Evolutionary conservation across 106 monocot genomes (phyloP).

Genomic region (Iris macrosiphon): DNA sequence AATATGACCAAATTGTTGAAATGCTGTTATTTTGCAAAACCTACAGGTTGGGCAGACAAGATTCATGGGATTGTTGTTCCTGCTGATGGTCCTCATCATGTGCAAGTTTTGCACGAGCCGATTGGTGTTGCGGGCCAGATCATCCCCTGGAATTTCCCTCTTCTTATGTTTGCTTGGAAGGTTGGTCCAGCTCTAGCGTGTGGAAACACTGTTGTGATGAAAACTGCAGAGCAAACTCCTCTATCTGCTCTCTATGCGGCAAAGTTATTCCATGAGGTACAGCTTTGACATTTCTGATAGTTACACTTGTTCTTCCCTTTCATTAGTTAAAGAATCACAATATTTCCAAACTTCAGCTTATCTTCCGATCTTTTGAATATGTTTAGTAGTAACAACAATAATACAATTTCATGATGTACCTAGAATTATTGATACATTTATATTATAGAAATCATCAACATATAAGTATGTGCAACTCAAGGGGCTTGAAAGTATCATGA

Average conservation of each 20-base stretch:
- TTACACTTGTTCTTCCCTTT: too few species aligned
- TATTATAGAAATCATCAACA: too few species aligned
- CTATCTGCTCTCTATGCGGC: constrained; percentile 62
- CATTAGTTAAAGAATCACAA: too few species aligned
- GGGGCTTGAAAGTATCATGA: too few species aligned
- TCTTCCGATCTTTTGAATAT: too few species aligned
- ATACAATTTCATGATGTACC: too few species aligned
- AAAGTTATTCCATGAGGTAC: constrained; percentile 73
- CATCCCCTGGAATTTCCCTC: constrained; percentile 95
- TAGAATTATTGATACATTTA: too few species aligned
- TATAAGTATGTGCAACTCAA: too few species aligned
- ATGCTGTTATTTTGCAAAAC: constrained; percentile 4
- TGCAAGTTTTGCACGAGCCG: constrained; percentile 85
- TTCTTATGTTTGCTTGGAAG: constrained; percentile 90
- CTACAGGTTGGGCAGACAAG: constrained; percentile 90
- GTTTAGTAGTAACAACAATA: too few species aligned
- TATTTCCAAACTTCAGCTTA: too few species aligned
- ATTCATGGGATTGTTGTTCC: constrained; percentile 91
- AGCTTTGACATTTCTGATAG: background rate
- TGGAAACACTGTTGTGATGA: constrained; percentile 83
- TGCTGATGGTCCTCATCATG: constrained; percentile 83
- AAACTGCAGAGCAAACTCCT: constrained; percentile 94
- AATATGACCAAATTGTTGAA: background rate
- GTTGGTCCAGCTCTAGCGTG: constrained; percentile 91
- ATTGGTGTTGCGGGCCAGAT: constrained; percentile 89